Evolutionary conservation across 768 basidiomycete genomes (phyloP).

Genomic region (Termitomyces sp.): DNA sequence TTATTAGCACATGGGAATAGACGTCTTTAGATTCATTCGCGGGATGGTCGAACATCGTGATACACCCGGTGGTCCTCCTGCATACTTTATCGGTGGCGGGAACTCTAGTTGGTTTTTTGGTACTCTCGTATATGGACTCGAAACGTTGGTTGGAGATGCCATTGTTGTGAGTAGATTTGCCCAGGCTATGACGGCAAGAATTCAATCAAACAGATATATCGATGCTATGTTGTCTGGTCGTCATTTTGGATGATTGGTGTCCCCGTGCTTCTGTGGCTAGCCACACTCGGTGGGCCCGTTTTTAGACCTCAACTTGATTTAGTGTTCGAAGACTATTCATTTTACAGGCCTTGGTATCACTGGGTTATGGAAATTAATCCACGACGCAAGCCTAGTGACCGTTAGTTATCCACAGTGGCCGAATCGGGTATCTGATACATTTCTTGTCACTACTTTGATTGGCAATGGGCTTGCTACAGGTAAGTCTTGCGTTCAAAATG

Average conservation of each 20-base stretch:
- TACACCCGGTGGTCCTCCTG: not conserved
- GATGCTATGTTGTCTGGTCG: slow-evolving; percentile 9
- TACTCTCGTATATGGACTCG: not conserved
- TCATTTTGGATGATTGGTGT: slow-evolving; percentile 1
- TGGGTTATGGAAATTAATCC: not conserved
- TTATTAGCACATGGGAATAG: slow-evolving; percentile 6
- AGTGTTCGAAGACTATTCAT: not conserved
- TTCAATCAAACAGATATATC: not conserved
- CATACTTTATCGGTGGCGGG: not conserved
- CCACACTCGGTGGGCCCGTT: not conserved
- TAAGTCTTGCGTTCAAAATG: not conserved
- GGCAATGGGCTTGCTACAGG: slow-evolving; percentile 2
- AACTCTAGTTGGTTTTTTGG: not conserved
- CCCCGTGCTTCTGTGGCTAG: slow-evolving; percentile 4
- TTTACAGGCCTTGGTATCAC: not conserved
- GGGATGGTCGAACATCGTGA: not conserved
- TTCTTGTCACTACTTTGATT: slow-evolving; percentile 4
- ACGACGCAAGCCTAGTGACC: not conserved
- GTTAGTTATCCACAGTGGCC: not conserved
- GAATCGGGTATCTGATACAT: not conserved
- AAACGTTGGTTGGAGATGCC: not conserved
- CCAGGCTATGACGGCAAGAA: not conserved
- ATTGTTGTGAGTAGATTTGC: not conserved
- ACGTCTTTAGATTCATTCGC: slow-evolving; percentile 1
- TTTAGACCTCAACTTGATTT: not conserved